A percentile compares a stretch with the other conserved stretches of the same genome.
Evolutionary conservation across 805 yeast genomes (phyloP).

Genomic region (Hanseniaspora vineae): DNA sequence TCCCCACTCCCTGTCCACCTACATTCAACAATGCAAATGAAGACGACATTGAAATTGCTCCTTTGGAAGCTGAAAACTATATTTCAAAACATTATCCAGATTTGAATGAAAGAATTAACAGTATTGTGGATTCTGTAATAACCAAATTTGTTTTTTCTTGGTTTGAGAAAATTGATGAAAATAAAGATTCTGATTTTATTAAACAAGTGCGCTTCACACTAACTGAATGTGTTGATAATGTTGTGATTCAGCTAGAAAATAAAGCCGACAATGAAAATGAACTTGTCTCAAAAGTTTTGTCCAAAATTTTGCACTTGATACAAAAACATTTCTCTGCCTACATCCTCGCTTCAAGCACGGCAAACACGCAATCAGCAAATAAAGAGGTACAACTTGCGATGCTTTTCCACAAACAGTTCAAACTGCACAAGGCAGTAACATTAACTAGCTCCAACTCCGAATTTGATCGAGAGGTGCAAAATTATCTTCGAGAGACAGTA

Average conservation of each 20-base stretch:
- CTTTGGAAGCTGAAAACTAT: background rate
- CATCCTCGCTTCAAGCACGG: constrained; percentile 22
- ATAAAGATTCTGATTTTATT: constrained; percentile 22
- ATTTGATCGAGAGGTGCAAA: constrained; percentile 31
- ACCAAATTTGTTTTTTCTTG: constrained; percentile 44
- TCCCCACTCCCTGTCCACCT: background rate
- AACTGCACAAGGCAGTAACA: constrained; percentile 45
- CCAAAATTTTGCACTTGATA: constrained; percentile 47
- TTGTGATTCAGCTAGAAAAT: background rate
- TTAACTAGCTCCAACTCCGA: constrained; percentile 22
- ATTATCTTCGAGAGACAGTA: constrained; percentile 34
- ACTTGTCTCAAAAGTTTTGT: constrained; percentile 20
- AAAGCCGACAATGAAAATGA: background rate
- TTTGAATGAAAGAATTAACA: constrained; percentile 31
- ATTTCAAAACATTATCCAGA: constrained; percentile 7
- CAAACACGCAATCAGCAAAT: constrained; percentile 24
- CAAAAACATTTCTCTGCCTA: constrained; percentile 50
- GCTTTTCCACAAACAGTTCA: constrained; percentile 25
- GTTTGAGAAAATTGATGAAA: constrained; percentile 33
- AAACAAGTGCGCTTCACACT: constrained; percentile 32
- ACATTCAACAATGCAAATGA: background rate
- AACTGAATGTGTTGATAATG: constrained; percentile 18
- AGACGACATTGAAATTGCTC: background rate
- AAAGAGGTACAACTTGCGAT: constrained; percentile 30
- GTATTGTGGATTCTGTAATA: constrained; percentile 33